phyloP scores from a whole-genome alignment of 2,329 filamentous ascomycete species.

The Apiospora pterosperma region DNA sequence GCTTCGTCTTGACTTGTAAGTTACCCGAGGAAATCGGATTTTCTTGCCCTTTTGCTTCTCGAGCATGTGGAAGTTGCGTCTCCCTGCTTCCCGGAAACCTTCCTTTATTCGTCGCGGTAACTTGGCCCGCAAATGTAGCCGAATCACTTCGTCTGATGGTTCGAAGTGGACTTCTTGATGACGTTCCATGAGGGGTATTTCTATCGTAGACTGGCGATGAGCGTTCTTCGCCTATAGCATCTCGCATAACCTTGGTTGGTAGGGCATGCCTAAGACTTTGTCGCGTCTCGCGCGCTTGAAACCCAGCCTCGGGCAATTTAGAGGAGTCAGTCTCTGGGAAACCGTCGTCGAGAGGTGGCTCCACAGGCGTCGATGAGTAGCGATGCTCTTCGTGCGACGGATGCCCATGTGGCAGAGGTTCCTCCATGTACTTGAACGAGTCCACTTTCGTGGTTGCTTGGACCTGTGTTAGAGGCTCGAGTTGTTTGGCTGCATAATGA shows the following conservation, averaged over 20 bases:
- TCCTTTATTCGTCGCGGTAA: background rate
- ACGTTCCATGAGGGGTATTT: background rate
- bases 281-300: background rate
- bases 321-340: background rate
- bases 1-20: background rate
- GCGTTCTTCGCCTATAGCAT: background rate
- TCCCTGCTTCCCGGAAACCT: background rate
- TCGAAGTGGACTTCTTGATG: background rate
- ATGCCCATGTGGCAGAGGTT: slow-evolving; percentile 9
- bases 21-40: background rate
- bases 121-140: background rate
- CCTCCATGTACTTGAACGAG: slow-evolving; percentile 14
- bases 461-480: slow-evolving; percentile 13
- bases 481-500: background rate
- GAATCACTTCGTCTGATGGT: background rate
- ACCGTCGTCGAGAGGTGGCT: background rate
- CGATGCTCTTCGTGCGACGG: background rate
- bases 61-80: background rate
- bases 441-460: slow-evolving; percentile 11
- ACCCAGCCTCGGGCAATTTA: background rate
- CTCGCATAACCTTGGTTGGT: background rate
- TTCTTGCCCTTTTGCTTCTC: background rate
- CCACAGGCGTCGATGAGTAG: background rate
- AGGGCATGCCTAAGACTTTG: background rate
- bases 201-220: background rate